Conservation (phyloP, 2,329 filamentous ascomycete genomes). For the Neofusicoccum cordaticola region DNA sequence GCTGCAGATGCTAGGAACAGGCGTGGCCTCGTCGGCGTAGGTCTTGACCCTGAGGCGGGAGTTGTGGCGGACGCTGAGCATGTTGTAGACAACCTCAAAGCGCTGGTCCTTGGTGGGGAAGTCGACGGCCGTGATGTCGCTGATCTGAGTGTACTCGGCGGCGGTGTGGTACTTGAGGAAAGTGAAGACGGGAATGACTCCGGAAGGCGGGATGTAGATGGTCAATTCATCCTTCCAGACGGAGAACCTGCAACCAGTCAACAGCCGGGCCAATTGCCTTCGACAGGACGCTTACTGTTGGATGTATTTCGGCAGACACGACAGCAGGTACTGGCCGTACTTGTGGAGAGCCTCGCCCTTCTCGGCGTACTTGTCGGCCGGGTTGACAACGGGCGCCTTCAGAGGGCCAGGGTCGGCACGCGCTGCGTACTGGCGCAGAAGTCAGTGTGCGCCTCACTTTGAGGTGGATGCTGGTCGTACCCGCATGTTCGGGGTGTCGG, state of each 20-base stretch:
- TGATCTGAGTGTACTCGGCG: conserved; percentile 92
- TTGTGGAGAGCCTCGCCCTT: conserved; percentile 86
- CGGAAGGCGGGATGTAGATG: conserved; percentile 85
- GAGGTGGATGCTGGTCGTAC: conserved; percentile 24
- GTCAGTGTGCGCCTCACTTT: conserved; percentile 22
- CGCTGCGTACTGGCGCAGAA: conserved; percentile 38
- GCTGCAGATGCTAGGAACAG: conserved; percentile 81
- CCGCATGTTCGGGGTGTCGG: conserved; percentile 47
- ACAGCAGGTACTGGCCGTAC: conserved; percentile 96
- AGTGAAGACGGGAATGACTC: conserved; percentile 84
- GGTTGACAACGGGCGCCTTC: conserved; percentile 79
- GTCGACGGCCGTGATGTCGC: conserved; percentile 90
- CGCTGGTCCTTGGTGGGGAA: conserved; percentile 93
- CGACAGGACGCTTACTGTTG: conserved; percentile 61
- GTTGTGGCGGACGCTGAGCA: conserved; percentile 94
- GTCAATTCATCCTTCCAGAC: conserved; percentile 99
- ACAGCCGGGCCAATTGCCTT: background rate
- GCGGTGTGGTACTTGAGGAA: conserved; percentile 98
- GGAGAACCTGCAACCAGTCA: conserved; percentile 62
- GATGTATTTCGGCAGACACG: conserved; percentile 93
- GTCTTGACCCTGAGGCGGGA: conserved; percentile 97
- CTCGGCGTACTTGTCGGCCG: conserved; percentile 85
- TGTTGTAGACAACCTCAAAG: conserved; percentile 97
- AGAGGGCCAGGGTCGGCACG: conserved; percentile 53
- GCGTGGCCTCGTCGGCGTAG: conserved; percentile 92